A percentile compares a stretch with the other conserved stretches of the same genome.
phyloP scores from a whole-genome alignment of 192 early-diverging fungal genomes.

The Obelidium mucronatum region DNA sequence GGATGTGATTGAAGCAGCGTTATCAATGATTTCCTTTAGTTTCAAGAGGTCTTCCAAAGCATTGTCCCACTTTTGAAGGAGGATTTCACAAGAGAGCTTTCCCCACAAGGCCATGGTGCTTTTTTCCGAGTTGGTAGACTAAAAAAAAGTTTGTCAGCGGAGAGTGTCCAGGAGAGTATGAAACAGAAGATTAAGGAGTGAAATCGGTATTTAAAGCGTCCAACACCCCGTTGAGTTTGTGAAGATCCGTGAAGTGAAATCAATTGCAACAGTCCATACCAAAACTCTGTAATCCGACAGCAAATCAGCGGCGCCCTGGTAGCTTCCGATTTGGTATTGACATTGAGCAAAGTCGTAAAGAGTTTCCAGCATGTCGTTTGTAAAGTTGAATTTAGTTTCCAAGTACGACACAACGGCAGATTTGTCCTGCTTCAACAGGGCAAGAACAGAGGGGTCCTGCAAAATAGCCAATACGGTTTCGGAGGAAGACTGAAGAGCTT shows the following conservation, averaged over 20 bases:
- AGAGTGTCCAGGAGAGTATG: no score
- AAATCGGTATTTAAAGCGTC: no score
- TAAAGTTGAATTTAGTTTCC: slow-evolving; percentile 85
- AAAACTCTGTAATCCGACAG: slow-evolving; percentile 94
- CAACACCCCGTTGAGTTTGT: no score
- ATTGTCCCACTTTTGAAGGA: slow-evolving; percentile 92
- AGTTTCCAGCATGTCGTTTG: slow-evolving; percentile 83
- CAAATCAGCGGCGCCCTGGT: slow-evolving; percentile 90
- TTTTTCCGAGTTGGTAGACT: slow-evolving; percentile 87
- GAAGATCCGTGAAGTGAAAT: neutral
- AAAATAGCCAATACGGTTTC: slow-evolving; percentile 88
- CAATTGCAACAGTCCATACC: slow-evolving; percentile 52
- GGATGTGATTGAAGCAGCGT: slow-evolving; percentile 36
- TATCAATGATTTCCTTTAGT: slow-evolving; percentile 88
- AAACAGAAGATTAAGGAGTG: no score
- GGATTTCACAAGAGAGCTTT: slow-evolving; percentile 94
- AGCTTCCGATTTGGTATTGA: slow-evolving; percentile 93
- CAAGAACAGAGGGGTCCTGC: slow-evolving; percentile 83
- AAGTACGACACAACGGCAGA: slow-evolving; percentile 89
- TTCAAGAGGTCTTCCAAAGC: slow-evolving; percentile 90
- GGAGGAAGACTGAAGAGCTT: slow-evolving; percentile 76
- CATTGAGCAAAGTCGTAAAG: slow-evolving; percentile 90
- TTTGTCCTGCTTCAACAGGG: slow-evolving; percentile 93
- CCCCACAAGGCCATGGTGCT: slow-evolving; percentile 94
- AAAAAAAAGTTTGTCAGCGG: no score